Conservation (phyloP, 805 yeast species). For the Kluyveromyces dobzhanskii region DNA sequence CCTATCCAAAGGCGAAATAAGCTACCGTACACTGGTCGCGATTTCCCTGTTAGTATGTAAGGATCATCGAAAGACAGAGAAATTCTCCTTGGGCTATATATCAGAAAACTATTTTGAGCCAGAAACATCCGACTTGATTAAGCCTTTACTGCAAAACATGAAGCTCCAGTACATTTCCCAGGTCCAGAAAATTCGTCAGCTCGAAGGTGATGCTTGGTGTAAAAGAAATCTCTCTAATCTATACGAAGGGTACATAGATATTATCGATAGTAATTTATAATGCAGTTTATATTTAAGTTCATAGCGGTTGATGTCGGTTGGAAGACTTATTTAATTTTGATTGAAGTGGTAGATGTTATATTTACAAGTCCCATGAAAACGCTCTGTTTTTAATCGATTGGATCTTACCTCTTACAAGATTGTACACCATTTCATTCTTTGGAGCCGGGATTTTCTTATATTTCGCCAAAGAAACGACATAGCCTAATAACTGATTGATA, state of each 20-base stretch:
- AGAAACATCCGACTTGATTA: constrained; percentile 5
- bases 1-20: constrained; percentile 40
- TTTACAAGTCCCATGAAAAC: constrained; percentile 3
- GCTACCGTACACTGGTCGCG: constrained; percentile 72
- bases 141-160: constrained; percentile 3
- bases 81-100: constrained; percentile 21
- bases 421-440: constrained; percentile 38
- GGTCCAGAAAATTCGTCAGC: background rate
- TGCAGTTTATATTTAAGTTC: background rate
- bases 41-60: constrained; percentile 40
- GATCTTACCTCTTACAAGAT: constrained; percentile 36
- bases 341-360: no score
- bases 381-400: constrained; percentile 13
- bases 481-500: constrained; percentile 62
- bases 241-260: constrained; percentile 15
- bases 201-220: constrained; percentile 3
- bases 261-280: constrained; percentile 6
- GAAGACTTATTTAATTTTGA: no score
- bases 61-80: constrained; percentile 19
- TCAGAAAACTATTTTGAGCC: constrained; percentile 23
- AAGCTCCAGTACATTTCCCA: background rate
- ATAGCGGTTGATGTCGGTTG: no score
- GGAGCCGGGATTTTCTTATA: constrained; percentile 35
- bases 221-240: constrained; percentile 11
- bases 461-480: constrained; percentile 43